Percentiles rank a stretch among this genome's conserved stretches.
phyloP scores from a whole-genome alignment of 2,329 filamentous ascomycete species.

The Fusarium sambucinum region DNA sequence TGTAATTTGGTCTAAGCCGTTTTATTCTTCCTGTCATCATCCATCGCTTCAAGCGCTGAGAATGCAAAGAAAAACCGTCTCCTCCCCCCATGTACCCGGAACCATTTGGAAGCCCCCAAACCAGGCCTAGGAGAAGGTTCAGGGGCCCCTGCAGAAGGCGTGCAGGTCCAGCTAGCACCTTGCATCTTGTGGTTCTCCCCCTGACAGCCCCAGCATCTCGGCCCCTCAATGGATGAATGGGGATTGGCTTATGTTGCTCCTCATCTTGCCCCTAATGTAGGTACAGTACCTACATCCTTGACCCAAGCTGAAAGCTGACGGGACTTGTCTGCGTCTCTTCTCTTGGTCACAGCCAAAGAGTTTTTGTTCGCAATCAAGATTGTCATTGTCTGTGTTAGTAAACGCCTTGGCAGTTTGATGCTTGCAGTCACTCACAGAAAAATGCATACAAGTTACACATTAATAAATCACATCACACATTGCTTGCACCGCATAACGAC shows the following conservation, averaged over 20 bases:
- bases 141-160: conserved; percentile 32
- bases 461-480: conserved; percentile 10
- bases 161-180: conserved; percentile 20
- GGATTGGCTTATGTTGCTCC: conserved; percentile 36
- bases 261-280: conserved; percentile 44
- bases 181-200: conserved; percentile 30
- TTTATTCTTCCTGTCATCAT: conserved; percentile 9
- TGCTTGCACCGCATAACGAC: conserved; percentile 5
- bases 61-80: conserved; percentile 3
- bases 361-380: not conserved
- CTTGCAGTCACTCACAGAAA: conserved; percentile 1
- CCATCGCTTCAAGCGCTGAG: conserved; percentile 12
- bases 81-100: conserved; percentile 25
- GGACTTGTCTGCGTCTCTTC: not conserved
- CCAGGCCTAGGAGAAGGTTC: not conserved
- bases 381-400: not conserved
- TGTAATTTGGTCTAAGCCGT: too few species aligned
- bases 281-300: conserved; percentile 35
- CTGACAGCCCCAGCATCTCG: conserved; percentile 37
- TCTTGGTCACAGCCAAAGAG: conserved; percentile 1
- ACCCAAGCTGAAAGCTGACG: not conserved
- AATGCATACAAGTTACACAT: conserved; percentile 1
- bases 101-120: not conserved
- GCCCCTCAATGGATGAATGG: conserved; percentile 19
- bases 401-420: not conserved